Conservation (phyloP, 306 rosid genomes). For the Fragaria iinumae region DNA sequence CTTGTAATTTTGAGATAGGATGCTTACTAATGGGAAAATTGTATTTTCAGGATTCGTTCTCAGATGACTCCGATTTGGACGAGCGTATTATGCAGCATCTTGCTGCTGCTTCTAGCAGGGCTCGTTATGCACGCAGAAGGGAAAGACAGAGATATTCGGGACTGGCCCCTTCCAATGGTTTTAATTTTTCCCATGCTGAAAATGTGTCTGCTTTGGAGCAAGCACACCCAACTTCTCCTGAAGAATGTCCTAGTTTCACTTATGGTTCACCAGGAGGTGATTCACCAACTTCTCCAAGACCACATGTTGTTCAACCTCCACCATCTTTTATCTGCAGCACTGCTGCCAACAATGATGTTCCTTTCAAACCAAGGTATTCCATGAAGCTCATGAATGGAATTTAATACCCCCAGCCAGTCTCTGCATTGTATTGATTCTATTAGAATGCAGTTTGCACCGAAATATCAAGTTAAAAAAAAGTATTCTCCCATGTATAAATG, state of each 20-base stretch:
- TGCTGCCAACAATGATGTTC: conserved; percentile 30
- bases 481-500: not conserved
- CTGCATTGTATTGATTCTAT: not conserved
- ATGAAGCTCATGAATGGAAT: not conserved
- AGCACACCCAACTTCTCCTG: conserved; percentile 32
- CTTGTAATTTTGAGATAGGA: conserved; percentile 8
- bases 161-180: conserved; percentile 51
- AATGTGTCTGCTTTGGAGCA: conserved; percentile 35
- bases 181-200: conserved; percentile 36
- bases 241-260: conserved; percentile 17
- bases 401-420: not conserved
- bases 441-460: not conserved
- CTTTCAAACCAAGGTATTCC: conserved; percentile 50
- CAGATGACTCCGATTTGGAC: conserved; percentile 70
- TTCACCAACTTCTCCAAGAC: conserved; percentile 40
- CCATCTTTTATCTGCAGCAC: conserved; percentile 30
- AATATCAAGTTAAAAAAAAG: not conserved
- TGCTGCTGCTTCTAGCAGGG: conserved; percentile 60
- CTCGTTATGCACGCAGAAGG: conserved; percentile 49
- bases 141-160: conserved; percentile 59
- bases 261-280: conserved; percentile 27
- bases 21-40: conserved; percentile 5
- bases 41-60: conserved; percentile 59
- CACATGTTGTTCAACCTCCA: conserved; percentile 36
- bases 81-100: conserved; percentile 75